A percentile compares a stretch with the other conserved stretches of the same genome.
These are phyloP conservation scores for Jimgerdemannia lactiflua DNA, from an alignment of 192 early-diverging fungal species.

Conservation along the genomic window DNA sequence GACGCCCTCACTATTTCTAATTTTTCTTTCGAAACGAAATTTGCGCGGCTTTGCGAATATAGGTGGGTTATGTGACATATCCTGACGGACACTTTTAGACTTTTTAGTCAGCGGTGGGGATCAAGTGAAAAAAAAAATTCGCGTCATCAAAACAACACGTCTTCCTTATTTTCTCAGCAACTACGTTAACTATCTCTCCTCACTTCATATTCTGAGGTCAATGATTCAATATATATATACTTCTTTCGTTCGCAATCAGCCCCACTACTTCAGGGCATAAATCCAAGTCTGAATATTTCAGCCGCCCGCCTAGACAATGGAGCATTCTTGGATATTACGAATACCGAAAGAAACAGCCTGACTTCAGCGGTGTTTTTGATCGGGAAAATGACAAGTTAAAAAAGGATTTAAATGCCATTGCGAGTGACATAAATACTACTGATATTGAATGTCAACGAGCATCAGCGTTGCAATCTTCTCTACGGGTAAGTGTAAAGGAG, in stretches of 20 bases:
- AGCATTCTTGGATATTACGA: background rate
- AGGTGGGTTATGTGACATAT: too few relatives aligned
- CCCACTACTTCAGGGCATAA: background rate
- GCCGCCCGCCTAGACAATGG: background rate
- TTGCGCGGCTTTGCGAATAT: too few relatives aligned
- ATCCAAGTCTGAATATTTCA: background rate
- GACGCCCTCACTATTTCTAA: too few relatives aligned
- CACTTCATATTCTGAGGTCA: background rate
- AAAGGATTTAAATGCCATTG: background rate
- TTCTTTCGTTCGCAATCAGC: background rate
- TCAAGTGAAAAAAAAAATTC: background rate
- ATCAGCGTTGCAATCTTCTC: background rate
- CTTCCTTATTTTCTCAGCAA: background rate
- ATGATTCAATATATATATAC: background rate
- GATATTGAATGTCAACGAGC: background rate
- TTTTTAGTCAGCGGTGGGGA: too few relatives aligned
- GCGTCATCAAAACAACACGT: background rate
- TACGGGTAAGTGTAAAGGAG: background rate
- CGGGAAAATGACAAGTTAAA: background rate
- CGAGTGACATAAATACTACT: background rate
- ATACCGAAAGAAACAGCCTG: background rate
- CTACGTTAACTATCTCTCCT: background rate
- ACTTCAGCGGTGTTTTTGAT: background rate
- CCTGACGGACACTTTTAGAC: too few relatives aligned
- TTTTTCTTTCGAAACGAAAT: too few relatives aligned